phyloP scores from a whole-genome alignment of 2,329 filamentous ascomycete genomes.

The Fusarium illudens region DNA sequence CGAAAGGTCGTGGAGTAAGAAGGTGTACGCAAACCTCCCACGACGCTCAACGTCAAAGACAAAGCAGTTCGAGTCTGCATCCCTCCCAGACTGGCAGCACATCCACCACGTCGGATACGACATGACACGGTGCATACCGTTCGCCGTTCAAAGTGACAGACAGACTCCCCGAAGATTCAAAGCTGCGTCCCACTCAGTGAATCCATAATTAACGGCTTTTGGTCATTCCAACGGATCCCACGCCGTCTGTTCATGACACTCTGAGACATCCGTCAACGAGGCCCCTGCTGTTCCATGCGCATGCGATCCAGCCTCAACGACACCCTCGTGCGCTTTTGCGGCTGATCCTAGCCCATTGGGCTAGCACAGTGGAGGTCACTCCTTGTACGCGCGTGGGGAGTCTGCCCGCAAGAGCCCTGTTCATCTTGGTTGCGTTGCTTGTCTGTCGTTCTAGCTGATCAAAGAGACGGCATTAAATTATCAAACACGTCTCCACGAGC shows the following conservation, averaged over 20 bases:
- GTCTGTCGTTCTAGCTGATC: slow-evolving; percentile 12
- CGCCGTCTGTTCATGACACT: slow-evolving; percentile 6
- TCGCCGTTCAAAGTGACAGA: neutral
- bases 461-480: slow-evolving; percentile 22
- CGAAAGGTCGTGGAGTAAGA: neutral
- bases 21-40: neutral
- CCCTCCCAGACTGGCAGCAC: neutral
- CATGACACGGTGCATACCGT: neutral
- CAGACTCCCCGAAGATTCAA: neutral
- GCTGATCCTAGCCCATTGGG: neutral
- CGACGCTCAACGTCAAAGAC: neutral
- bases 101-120: neutral
- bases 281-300: slow-evolving; percentile 4
- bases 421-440: slow-evolving; percentile 2
- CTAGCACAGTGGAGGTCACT: slow-evolving; percentile 11
- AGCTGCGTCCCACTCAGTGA: slow-evolving; percentile 9
- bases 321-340: slow-evolving; percentile 14
- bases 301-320: slow-evolving; percentile 19
- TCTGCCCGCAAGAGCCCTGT: neutral
- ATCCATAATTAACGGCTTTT: slow-evolving; percentile 12
- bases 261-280: slow-evolving; percentile 14
- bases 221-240: neutral
- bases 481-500: slow-evolving; percentile 23
- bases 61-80: neutral
- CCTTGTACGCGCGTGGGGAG: slow-evolving; percentile 6